Conservation (phyloP, 768 basidiomycete genomes). For the Phaeotremella fagi region DNA sequence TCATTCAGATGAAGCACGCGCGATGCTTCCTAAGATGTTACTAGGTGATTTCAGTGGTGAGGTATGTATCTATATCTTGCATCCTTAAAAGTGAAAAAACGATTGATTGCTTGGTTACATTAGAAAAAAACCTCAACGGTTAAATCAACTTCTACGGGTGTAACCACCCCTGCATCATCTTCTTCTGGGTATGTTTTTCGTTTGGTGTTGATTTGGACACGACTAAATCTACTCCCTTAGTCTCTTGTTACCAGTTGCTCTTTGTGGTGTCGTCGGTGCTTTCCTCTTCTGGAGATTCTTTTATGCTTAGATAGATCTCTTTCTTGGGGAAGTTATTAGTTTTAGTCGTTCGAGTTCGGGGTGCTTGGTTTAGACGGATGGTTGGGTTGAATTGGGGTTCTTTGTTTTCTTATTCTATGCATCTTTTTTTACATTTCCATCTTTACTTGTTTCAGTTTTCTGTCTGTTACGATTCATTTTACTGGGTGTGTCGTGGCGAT, state of each 20-base stretch:
- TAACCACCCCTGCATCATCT: background rate
- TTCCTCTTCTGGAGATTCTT: background rate
- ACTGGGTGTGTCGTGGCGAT: no score
- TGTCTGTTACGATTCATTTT: no score
- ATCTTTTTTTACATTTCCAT: no score
- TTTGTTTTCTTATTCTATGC: no score
- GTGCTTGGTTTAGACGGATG: no score
- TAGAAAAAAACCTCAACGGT: conserved; percentile 19
- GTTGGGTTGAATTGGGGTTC: no score
- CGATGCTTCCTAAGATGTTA: conserved; percentile 68
- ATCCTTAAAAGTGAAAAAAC: no score
- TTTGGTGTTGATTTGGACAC: no score
- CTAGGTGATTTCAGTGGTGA: conserved; percentile 76
- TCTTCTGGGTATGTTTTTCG: background rate
- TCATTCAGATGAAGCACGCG: conserved; percentile 96
- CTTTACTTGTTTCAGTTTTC: no score
- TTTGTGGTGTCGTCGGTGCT: background rate
- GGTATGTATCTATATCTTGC: conserved; percentile 38
- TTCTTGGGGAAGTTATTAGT: background rate
- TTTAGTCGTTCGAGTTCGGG: no score
- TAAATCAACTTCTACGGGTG: background rate
- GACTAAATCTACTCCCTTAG: no score
- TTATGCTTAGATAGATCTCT: background rate
- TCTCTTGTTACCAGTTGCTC: background rate
- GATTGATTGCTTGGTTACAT: no score